A percentile compares a stretch with the other conserved stretches of the same genome.
Conservation (phyloP, 148 eudicot species). For the Silene uniflora region DNA sequence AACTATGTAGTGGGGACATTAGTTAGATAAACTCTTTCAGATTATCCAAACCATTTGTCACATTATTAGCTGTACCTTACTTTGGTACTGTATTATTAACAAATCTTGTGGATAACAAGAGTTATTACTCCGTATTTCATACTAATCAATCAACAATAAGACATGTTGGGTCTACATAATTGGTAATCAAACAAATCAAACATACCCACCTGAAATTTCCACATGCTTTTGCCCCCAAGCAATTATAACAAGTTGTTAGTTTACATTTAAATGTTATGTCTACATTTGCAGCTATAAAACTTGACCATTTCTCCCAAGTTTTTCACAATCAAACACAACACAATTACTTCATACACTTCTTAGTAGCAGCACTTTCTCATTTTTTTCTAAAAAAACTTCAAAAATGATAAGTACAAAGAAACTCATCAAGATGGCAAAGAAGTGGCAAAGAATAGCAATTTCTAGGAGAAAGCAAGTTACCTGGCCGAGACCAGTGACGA, state of each 20-base stretch:
- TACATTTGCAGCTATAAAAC: constrained; percentile 10
- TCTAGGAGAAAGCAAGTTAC: constrained; percentile 21
- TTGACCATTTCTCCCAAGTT: constrained; percentile 9
- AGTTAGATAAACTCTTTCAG: neutral
- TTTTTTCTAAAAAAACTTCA: too few relatives aligned
- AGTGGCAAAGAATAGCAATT: constrained; percentile 26
- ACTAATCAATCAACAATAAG: neutral
- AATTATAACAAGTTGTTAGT: neutral
- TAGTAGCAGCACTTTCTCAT: neutral
- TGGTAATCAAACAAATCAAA: neutral
- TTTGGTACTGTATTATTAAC: neutral
- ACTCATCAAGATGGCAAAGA: constrained; percentile 25
- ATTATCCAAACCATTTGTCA: neutral
- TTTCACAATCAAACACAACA: neutral
- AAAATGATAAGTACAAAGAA: constrained; percentile 31
- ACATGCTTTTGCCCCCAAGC: constrained; percentile 7
- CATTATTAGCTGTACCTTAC: neutral
- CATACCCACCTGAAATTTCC: constrained; percentile 4
- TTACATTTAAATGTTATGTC: constrained; percentile 11
- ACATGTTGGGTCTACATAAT: constrained; percentile 8
- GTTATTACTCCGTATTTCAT: neutral
- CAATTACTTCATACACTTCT: neutral
- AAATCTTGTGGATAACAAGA: neutral
- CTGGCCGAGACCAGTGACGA: neutral
- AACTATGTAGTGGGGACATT: too few relatives aligned